Evolutionary conservation across 2,329 filamentous ascomycete genomes (phyloP), one percentile per base, ranked within the genome.

Genomic region (Aotearoamyces nothofagi): DNA sequence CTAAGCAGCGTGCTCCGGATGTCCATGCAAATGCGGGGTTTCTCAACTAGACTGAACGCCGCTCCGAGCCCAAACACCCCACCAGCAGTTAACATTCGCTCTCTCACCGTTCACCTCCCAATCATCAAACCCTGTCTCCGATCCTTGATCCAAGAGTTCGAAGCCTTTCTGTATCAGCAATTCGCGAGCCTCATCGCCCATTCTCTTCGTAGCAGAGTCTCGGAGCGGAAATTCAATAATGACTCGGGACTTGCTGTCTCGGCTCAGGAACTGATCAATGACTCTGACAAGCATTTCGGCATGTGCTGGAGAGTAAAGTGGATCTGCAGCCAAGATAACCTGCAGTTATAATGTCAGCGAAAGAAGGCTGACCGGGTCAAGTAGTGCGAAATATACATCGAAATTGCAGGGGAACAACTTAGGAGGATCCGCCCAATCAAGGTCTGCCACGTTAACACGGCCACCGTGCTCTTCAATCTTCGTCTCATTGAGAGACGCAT

Each of bases 241-340:
- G 2, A 78, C 77, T 19, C 78, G 65, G 2, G 81, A 69, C 15
- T 65, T 56, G 0, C 50, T 32, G 3, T 58, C 60, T 9, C 58
- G 53, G 6, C 63, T 63, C 8, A 94, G 60, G 54, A 84, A 82
- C 22, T 64, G 55, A 7, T 61, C 54, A 24, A 96, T 73, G 9
- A 80, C 75, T 9, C 71, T 60, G 0, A 75, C 72, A 13, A 96
- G 64, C 44, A 90, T 68, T 3, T 51, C 54, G 0, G 87, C 83
- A 46, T 96, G 90, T 4, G 79, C 66, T 27, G 84, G 66, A 25
- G 86, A 83, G 53, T 96, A 96, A 12, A 98, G 58, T 0, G 82
- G 69, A 51, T 98, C 90, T 3, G 87, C 83, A 2, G 73, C 82
- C 3, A 98, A 62, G 24, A 96, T 71, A 31, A 93, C 57, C 60